Evolutionary conservation across 2,329 filamentous ascomycete species (phyloP).

Genomic region (Hortaea werneckii): DNA sequence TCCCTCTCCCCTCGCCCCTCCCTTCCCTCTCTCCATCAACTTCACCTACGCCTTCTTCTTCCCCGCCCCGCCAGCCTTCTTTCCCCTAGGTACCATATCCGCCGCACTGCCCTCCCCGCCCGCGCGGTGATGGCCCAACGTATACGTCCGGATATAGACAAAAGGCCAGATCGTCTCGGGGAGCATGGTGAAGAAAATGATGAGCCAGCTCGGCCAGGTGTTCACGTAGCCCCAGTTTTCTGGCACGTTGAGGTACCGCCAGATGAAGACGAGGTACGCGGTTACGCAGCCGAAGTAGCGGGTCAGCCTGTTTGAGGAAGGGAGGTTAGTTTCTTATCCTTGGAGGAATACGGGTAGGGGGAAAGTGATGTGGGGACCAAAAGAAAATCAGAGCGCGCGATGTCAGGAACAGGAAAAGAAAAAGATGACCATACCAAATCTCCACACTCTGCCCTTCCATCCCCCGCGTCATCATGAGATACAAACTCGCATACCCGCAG

Average conservation of each 20-base stretch:
- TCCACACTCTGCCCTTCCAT: constrained; percentile 31
- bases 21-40: not conserved
- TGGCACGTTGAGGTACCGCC: constrained; percentile 30
- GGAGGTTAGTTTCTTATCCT: too few species aligned
- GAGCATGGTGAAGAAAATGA: constrained; percentile 28
- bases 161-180: constrained; percentile 32
- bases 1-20: not conserved
- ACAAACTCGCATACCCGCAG: constrained; percentile 23
- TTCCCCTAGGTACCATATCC: not conserved
- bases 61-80: not conserved
- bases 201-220: constrained; percentile 23
- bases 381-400: too few species aligned
- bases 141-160: constrained; percentile 24
- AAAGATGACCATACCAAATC: constrained; percentile 21
- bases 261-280: constrained; percentile 30
- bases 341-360: too few species aligned
- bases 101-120: not conserved
- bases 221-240: constrained; percentile 31
- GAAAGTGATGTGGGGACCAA: too few species aligned
- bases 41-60: not conserved
- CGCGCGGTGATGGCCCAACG: not conserved
- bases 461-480: constrained; percentile 19
- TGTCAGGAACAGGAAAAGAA: too few species aligned
- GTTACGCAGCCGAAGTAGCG: constrained; percentile 30
- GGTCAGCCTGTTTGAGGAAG: constrained; percentile 23